A percentile compares a stretch with the other conserved stretches of the same genome.
Conservation (phyloP, 495 filamentous ascomycete genomes). For the Apodospora peruviana region DNA sequence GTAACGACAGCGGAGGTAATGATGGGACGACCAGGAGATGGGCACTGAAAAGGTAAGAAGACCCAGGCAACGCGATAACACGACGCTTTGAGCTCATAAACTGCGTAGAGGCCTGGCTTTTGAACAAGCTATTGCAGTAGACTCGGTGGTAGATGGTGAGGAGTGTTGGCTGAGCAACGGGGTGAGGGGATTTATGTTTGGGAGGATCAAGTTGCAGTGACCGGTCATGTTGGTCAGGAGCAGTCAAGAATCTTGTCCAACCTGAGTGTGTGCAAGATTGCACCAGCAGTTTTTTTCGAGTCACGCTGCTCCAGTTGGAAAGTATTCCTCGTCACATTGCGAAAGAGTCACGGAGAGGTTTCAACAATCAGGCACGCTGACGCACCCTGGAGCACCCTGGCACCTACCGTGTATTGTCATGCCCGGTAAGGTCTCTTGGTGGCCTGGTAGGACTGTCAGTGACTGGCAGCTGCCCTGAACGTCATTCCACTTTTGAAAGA, state of each 20-base stretch:
- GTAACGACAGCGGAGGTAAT: constrained; percentile 64
- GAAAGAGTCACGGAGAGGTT: neutral
- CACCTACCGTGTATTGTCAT: too few relatives aligned
- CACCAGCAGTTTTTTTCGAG: neutral
- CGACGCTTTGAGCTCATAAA: neutral
- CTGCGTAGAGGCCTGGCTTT: constrained; percentile 44
- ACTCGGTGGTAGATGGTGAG: constrained; percentile 64
- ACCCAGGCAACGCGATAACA: too few relatives aligned
- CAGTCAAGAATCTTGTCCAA: too few relatives aligned
- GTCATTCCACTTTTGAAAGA: too few relatives aligned
- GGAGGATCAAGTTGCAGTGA: constrained; percentile 20
- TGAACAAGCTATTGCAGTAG: constrained; percentile 52
- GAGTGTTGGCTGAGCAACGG: constrained; percentile 81
- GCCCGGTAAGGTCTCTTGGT: too few relatives aligned
- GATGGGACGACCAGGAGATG: constrained; percentile 77
- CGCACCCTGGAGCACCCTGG: too few relatives aligned
- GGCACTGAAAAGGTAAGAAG: constrained; percentile 54
- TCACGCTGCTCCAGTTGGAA: neutral
- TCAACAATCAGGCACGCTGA: too few relatives aligned
- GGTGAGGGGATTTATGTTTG: constrained; percentile 66
- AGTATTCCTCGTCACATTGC: neutral
- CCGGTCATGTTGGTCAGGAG: neutral
- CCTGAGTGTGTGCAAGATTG: too few relatives aligned
- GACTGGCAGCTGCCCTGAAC: too few relatives aligned
- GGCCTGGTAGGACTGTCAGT: too few relatives aligned